A percentile compares a stretch with the other conserved stretches of the same genome.
These are phyloP conservation scores for Eragrostis tef DNA, from an alignment of 202 grass and related monocot species.

Conservation along the genomic window DNA sequence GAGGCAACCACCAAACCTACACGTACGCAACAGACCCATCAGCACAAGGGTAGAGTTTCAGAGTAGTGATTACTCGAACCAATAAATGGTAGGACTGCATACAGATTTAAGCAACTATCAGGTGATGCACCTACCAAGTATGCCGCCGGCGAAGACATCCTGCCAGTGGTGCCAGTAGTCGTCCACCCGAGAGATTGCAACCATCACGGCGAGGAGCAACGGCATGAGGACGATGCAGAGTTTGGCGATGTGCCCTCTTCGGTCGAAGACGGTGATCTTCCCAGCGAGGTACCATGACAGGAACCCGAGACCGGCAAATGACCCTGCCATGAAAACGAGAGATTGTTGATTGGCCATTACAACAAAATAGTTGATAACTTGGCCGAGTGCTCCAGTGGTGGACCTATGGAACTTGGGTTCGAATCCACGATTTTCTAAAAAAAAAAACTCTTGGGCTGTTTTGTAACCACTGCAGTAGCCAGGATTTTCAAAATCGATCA, in stretches of 20 bases:
- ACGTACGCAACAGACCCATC: not conserved
- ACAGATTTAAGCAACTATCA: too few species aligned
- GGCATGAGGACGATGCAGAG: slow-evolving; percentile 60
- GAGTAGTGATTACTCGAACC: not conserved
- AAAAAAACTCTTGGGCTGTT: too few species aligned
- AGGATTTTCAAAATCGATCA: too few species aligned
- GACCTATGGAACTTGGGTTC: too few species aligned
- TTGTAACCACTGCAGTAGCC: too few species aligned
- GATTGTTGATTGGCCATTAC: too few species aligned
- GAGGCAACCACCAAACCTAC: slow-evolving; percentile 49
- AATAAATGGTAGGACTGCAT: too few species aligned
- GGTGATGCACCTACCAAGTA: slow-evolving; percentile 42
- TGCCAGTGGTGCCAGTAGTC: slow-evolving; percentile 86
- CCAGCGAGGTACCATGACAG: slow-evolving; percentile 67
- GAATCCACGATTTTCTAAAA: too few species aligned
- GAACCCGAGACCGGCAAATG: slow-evolving; percentile 60
- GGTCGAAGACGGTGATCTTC: slow-evolving; percentile 60
- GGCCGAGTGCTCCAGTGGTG: too few species aligned
- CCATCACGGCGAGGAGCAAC: slow-evolving; percentile 52
- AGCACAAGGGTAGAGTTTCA: slow-evolving; percentile 2
- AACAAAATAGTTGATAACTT: too few species aligned
- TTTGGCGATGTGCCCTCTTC: slow-evolving; percentile 59
- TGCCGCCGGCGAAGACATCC: slow-evolving; percentile 55
- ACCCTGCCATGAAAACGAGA: slow-evolving; percentile 38
- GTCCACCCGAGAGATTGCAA: slow-evolving; percentile 62